Evolutionary conservation across 306 rosid genomes (phyloP), one percentile per base, ranked within the genome.

Genomic region (Quercus parvula): DNA sequence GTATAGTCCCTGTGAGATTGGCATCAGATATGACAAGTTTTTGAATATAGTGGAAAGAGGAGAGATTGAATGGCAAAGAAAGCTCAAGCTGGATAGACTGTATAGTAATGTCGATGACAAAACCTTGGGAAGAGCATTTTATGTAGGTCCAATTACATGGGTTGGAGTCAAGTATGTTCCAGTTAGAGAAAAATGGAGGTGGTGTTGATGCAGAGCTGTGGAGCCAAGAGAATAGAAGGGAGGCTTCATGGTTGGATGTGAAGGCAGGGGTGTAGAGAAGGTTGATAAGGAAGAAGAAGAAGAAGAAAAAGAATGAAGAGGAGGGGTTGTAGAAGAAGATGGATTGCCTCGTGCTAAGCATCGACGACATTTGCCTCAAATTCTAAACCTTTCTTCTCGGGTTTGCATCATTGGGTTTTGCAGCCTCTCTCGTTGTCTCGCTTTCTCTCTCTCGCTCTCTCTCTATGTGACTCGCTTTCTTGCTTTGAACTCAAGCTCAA

Each of bases 121-220:
- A 81, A 19, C 85, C 87, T 17, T 75, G 85, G 11, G 92, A 28
- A 77, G 99, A 95, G 66, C 98, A 92, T 55, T 91, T 62, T 75
- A 95, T 90, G 88, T 79, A 81, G 82, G 98, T 85, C 99, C 99
- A 95, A 51, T 92, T 92, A 81, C 99, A 95, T 78, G 98, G 98
- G 75, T 74, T 84, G 5, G 87, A 2, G 68, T 95, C 90, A 74
- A 59, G 90, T 13, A 90, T 80, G 73, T 90, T 89, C 99, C 97
- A 91, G 80, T 88, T 75, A 0, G 94, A 90, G 68, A 92, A 90
- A 33, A 66, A 77, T 64, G 90, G 30, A 46, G 88, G 71, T 2
- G 89, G 83, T 63, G 75, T 64, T 69, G 86, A 57, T 62, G 88
- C 1, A 33, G 96, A 82, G 71, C 62, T 25, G 77, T 90, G 98